Percentiles rank a stretch among this genome's conserved stretches.
These are phyloP conservation scores for Leishmania tarentolae DNA, from an alignment of 208 protist species.

Conservation along the genomic window DNA sequence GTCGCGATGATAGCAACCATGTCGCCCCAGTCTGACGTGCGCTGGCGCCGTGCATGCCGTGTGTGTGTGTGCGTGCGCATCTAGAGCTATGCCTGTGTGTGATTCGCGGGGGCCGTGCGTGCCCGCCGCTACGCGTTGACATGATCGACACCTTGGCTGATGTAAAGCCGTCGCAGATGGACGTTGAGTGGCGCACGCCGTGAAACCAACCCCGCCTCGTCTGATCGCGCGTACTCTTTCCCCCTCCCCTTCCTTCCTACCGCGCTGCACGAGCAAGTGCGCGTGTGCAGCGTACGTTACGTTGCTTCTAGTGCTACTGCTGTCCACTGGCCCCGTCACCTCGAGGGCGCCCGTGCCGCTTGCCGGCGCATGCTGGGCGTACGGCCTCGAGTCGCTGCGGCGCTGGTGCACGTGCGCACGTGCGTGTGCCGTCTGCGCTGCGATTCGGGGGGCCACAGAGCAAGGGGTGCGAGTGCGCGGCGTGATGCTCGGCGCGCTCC, in stretches of 20 bases:
- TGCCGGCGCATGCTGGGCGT: constrained; percentile 23
- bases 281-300: neutral
- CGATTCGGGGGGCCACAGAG: constrained; percentile 20
- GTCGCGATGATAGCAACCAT: constrained; percentile 13
- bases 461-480: constrained; percentile 21
- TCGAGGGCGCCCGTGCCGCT: constrained; percentile 19
- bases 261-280: no score
- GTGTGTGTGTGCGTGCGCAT: neutral
- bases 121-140: constrained; percentile 1
- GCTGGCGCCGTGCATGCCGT: neutral
- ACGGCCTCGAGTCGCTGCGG: constrained; percentile 20
- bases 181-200: no score
- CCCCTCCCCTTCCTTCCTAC: no score
- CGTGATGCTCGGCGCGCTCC: constrained; percentile 21
- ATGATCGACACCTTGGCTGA: constrained; percentile 5
- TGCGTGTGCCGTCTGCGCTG: constrained; percentile 5
- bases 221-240: no score
- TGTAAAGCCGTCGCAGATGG: constrained; percentile 5
- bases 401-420: constrained; percentile 8
- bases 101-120: neutral
- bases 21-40: constrained; percentile 14
- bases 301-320: neutral
- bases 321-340: constrained; percentile 24
- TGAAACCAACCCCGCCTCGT: no score
- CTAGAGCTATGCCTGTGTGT: neutral